phyloP scores from a whole-genome alignment of 306 rosid genomes.

The Spatholobus suberectus region DNA sequence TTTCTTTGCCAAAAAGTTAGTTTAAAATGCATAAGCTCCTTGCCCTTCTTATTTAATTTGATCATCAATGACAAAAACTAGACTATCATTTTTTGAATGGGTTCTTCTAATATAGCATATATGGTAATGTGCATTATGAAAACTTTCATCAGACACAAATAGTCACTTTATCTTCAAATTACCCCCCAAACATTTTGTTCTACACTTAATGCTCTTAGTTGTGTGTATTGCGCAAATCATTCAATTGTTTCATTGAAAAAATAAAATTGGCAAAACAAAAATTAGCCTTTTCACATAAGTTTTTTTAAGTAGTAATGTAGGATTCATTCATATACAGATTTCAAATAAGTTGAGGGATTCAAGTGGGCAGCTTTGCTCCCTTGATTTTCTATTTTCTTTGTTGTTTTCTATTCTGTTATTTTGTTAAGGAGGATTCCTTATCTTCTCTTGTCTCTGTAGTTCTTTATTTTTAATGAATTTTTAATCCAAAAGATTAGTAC shows the following conservation, averaged over 20 bases:
- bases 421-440: background rate
- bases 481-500: too few species aligned
- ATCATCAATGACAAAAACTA: background rate
- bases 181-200: background rate
- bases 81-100: background rate
- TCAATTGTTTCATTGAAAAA: background rate
- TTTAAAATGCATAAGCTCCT: background rate
- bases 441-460: background rate
- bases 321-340: background rate
- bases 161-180: constrained; percentile 8
- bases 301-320: background rate
- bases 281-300: background rate
- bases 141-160: background rate
- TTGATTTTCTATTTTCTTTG: too few species aligned
- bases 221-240: background rate
- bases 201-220: background rate
- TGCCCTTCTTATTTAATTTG: background rate
- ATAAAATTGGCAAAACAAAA: background rate
- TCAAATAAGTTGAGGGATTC: background rate
- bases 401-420: background rate
- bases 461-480: too few species aligned
- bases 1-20: background rate
- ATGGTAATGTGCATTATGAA: background rate
- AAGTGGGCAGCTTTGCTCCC: background rate
- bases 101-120: background rate